Evolutionary conservation across 1,284 basidiomycete genomes (phyloP).

Genomic region (Puccinia brachypodii): DNA sequence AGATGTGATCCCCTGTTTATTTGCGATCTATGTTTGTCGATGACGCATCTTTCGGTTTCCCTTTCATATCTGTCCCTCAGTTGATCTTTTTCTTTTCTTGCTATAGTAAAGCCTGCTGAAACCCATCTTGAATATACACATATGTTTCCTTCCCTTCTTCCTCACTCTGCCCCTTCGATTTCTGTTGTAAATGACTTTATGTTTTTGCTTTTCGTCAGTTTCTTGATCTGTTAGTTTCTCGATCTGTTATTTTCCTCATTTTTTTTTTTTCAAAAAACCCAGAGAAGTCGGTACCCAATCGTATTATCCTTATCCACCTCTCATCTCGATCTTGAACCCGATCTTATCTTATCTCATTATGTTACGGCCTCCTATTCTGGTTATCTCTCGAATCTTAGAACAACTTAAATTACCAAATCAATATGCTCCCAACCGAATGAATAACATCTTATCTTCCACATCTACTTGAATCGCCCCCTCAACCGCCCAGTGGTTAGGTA

Average conservation of each 20-base stretch:
- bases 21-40: neutral
- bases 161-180: conserved; percentile 1
- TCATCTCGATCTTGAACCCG: too few relatives aligned
- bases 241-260: neutral
- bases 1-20: conserved; percentile 18
- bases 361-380: too few relatives aligned
- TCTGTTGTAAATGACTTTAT: conserved; percentile 23
- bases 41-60: neutral
- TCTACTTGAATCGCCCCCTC: too few relatives aligned
- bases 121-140: neutral
- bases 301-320: neutral
- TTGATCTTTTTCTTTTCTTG: neutral
- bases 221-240: neutral
- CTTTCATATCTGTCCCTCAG: neutral
- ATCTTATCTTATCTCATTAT: too few relatives aligned
- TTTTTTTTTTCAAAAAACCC: neutral
- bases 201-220: neutral
- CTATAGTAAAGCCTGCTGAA: neutral
- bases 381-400: too few relatives aligned
- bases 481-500: too few relatives aligned
- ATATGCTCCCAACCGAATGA: too few relatives aligned
- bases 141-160: neutral
- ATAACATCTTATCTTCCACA: too few relatives aligned
- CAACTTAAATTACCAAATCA: too few relatives aligned
- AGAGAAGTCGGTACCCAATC: too few relatives aligned